Base-by-base conservation (phyloP, 441 rosid genomes). In the Kokia cookei region DNA sequence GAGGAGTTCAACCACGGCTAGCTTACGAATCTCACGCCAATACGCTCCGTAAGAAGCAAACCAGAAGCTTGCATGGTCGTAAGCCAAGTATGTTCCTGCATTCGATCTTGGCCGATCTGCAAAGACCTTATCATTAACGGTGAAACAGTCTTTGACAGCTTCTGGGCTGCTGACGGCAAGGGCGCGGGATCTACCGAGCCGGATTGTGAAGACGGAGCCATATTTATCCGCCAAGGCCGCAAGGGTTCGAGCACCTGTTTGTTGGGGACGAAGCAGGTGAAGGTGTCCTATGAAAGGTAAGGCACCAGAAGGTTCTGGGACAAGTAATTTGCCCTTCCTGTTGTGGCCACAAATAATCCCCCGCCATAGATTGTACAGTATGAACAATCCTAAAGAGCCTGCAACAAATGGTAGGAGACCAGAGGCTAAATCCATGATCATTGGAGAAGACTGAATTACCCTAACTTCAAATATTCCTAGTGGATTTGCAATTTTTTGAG, bases 261-360 rank as follows among this genome's bases (percentile, higher is more conserved):
- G 57, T 13, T 67, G 12, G 64, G 29, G 73, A 5, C 62, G 13
- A 1, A 84, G 86, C 54, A 72, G 81, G 74, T 63, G 86, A 3
- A 86, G 78, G 73, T 84, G 89, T 3, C 89, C 89, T 15, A 84
- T 57, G n/a, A 86, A 9, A 0, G 87, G 89, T 80, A 74, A 77
- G 14, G 82, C 74, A 0, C 85, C 82, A 0, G 72, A 27, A 11
- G 83, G 84, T 26, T 84, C 80, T 1, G 86, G 87, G 35, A 47
- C 51, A 15, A 19, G 7, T 6, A 27, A 60, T 60, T 27, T 60
- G 35, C 14, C n/a, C n/a, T 27, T 1, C 5, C n/a, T 27, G 7
- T 59, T 26, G n/a, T 13, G 17, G 8, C 40, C 1, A 37, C 17
- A 26, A 26, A 27, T 13, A n/a, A 8, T 26, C 26, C 22, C 22